These are phyloP conservation scores for Nothophoma quercina DNA, from an alignment of 2,329 filamentous ascomycete genomes.

Conservation along the genomic window DNA sequence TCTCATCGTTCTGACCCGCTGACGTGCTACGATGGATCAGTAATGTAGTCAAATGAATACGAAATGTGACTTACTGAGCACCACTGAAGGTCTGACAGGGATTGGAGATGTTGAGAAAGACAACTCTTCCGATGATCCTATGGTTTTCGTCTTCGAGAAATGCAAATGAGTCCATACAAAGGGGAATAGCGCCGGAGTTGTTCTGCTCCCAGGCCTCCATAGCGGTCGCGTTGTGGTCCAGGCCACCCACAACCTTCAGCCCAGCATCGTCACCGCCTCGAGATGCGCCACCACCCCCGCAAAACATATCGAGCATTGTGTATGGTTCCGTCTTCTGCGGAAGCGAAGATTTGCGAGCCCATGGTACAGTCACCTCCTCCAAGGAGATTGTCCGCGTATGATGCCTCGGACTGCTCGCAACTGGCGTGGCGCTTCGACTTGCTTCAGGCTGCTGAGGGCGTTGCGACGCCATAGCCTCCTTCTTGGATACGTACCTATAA, in stretches of 20 bases:
- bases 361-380: not conserved
- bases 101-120: not conserved
- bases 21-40: not conserved
- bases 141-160: not conserved
- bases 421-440: too few species aligned
- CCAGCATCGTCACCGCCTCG: conserved; percentile 1
- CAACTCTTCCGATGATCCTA: not conserved
- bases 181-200: not conserved
- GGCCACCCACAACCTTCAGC: not conserved
- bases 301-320: not conserved
- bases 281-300: not conserved
- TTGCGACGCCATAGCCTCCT: not conserved
- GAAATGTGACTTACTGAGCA: not conserved
- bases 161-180: not conserved
- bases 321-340: not conserved
- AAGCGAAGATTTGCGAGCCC: not conserved
- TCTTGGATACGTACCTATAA: not conserved
- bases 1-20: not conserved
- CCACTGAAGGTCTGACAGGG: not conserved
- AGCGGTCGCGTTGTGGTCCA: not conserved
- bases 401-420: too few species aligned
- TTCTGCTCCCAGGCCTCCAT: not conserved
- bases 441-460: too few species aligned
- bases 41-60: not conserved
- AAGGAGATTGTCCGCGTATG: not conserved